Conservation (phyloP, 495 filamentous ascomycete genomes). For the Niebla homalea region DNA sequence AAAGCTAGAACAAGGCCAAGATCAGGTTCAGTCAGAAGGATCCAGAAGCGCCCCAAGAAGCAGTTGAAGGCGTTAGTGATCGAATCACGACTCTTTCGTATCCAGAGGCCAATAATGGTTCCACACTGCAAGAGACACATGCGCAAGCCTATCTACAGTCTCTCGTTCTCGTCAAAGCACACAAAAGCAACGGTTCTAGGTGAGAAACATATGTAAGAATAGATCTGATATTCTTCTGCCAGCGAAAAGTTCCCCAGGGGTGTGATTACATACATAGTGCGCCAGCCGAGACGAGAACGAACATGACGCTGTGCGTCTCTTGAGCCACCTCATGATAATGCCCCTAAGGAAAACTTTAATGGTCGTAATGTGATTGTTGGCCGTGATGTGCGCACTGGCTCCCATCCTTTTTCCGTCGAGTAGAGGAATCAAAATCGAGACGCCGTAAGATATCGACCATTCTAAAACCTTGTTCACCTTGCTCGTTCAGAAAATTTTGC, state of each 20-base stretch:
- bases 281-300: constrained; percentile 50
- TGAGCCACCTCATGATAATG: no score
- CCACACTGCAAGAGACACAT: background rate
- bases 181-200: constrained; percentile 25
- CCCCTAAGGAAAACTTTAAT: no score
- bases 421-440: background rate
- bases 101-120: background rate
- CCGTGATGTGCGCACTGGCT: no score
- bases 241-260: constrained; percentile 28
- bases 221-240: constrained; percentile 38
- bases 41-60: background rate
- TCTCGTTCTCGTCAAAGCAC: constrained; percentile 20
- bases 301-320: constrained; percentile 26
- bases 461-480: background rate
- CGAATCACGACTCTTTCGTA: background rate
- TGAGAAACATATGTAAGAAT: constrained; percentile 39
- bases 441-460: background rate
- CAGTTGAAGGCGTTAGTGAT: background rate
- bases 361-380: no score
- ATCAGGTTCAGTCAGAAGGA: background rate
- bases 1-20: background rate
- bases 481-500: background rate
- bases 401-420: no score
- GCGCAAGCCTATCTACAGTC: background rate
- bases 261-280: constrained; percentile 75